These are phyloP conservation scores for Lasiosphaeria ovina DNA, from an alignment of 495 filamentous ascomycete genomes.

Conservation along the genomic window DNA sequence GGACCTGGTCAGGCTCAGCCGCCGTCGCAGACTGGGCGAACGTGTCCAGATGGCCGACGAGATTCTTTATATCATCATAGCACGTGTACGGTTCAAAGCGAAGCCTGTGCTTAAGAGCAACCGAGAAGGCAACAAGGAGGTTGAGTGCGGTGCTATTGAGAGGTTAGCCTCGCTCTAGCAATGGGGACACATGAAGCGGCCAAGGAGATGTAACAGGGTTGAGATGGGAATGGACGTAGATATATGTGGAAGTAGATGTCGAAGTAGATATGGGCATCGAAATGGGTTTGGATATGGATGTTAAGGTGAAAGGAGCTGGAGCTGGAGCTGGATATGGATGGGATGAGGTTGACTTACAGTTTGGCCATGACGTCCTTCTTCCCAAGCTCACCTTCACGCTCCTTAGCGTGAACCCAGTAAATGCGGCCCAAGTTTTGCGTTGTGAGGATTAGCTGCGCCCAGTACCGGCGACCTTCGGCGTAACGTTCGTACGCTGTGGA, in stretches of 20 bases:
- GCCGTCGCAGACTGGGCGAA: constrained; percentile 68
- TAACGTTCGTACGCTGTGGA: constrained; percentile 85
- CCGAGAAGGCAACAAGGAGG: constrained; percentile 73
- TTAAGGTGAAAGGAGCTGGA: too few species aligned
- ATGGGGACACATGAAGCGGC: too few species aligned
- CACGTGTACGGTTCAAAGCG: constrained; percentile 82
- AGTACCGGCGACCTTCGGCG: constrained; percentile 72
- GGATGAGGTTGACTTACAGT: constrained; percentile 40
- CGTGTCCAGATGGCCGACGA: constrained; percentile 61
- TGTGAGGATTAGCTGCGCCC: constrained; percentile 69
- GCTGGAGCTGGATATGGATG: background rate
- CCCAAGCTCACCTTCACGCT: constrained; percentile 57
- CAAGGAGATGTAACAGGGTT: too few species aligned
- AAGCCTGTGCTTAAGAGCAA: constrained; percentile 80
- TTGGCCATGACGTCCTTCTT: constrained; percentile 74
- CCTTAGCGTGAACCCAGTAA: constrained; percentile 73
- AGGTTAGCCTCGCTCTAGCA: background rate
- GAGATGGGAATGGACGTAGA: too few species aligned
- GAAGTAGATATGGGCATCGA: too few species aligned
- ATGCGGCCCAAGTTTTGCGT: constrained; percentile 72
- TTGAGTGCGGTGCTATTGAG: constrained; percentile 66
- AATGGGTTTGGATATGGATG: too few species aligned
- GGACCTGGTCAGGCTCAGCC: constrained; percentile 44
- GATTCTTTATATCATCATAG: constrained; percentile 62
- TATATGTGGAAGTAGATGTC: too few species aligned